phyloP scores from a whole-genome alignment of 1,284 basidiomycete species.

The Trametes hirsuta region DNA sequence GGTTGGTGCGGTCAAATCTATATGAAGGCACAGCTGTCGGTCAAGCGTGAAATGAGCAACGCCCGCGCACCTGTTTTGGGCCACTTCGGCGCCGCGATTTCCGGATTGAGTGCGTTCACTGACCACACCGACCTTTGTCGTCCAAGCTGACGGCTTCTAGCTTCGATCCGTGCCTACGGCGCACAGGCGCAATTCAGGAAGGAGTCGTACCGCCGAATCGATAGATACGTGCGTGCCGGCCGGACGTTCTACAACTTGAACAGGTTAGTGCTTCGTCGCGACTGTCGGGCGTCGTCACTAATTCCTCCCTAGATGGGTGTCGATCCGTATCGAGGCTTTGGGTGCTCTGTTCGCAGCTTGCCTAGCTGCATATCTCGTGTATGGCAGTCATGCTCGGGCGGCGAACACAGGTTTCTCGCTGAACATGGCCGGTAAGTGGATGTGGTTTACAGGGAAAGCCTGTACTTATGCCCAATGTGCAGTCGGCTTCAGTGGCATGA shows the following conservation, averaged over 20 bases:
- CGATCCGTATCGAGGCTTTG: slow-evolving; percentile 45
- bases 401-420: slow-evolving; percentile 55
- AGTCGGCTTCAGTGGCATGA: slow-evolving; percentile 60
- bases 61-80: slow-evolving; percentile 68
- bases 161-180: slow-evolving; percentile 64
- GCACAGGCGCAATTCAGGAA: slow-evolving; percentile 50
- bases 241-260: slow-evolving; percentile 59
- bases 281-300: not conserved
- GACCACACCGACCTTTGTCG: too few relatives aligned
- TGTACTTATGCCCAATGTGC: not conserved
- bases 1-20: slow-evolving; percentile 55
- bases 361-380: slow-evolving; percentile 58
- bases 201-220: slow-evolving; percentile 50
- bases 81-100: slow-evolving; percentile 71
- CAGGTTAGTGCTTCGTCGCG: slow-evolving; percentile 34
- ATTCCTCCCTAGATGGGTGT: slow-evolving; percentile 25
- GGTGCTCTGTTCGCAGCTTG: slow-evolving; percentile 56
- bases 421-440: slow-evolving; percentile 47
- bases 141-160: slow-evolving; percentile 32
- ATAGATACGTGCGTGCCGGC: slow-evolving; percentile 50
- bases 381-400: slow-evolving; percentile 43
- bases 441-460: not conserved
- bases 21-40: slow-evolving; percentile 74
- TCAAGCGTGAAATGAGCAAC: slow-evolving; percentile 79
- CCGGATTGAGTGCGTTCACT: slow-evolving; percentile 55